Conservation (phyloP, 2,329 filamentous ascomycete species). For the Alternaria triticimaculans region DNA sequence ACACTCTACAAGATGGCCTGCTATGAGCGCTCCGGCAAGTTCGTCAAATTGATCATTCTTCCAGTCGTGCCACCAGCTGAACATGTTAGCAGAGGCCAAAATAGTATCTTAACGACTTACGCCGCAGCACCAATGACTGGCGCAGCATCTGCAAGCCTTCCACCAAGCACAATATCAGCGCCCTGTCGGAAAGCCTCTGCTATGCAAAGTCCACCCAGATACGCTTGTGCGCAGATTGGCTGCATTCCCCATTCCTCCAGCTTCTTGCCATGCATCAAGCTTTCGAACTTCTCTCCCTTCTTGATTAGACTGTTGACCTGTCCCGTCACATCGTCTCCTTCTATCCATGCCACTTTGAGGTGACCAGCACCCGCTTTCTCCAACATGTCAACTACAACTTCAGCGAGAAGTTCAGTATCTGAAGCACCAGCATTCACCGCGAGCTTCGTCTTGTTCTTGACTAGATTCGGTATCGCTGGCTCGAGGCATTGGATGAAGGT, state of each 20-base stretch:
- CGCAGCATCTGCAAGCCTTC: conserved; percentile 37
- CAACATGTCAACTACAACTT: conserved; percentile 19
- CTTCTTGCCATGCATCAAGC: conserved; percentile 47
- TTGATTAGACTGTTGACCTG: conserved; percentile 45
- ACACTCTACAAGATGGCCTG: conserved; percentile 52
- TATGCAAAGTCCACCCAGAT: conserved; percentile 29
- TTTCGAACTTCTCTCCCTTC: conserved; percentile 48
- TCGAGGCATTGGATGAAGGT: conserved; percentile 59
- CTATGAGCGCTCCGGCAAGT: conserved; percentile 47
- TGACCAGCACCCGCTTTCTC: conserved; percentile 15
- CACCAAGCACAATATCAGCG: conserved; percentile 42
- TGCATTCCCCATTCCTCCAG: conserved; percentile 44
- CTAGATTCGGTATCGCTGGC: conserved; percentile 26
- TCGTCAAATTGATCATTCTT: conserved; percentile 40
- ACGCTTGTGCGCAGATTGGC: conserved; percentile 27
- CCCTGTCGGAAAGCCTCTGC: conserved; percentile 34
- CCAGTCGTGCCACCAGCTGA: conserved; percentile 62
- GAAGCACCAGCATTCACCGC: conserved; percentile 62
- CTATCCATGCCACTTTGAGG: conserved; percentile 31
- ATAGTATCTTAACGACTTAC: conserved; percentile 6
- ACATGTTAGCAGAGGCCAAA: conserved; percentile 33
- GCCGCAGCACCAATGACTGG: conserved; percentile 57
- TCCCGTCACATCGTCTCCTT: conserved; percentile 31
- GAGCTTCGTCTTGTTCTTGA: conserved; percentile 48
- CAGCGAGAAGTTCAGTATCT: conserved; percentile 53